A percentile compares a stretch with the other conserved stretches of the same genome.
Conservation (phyloP, 345 rosid genomes). For the Erucastrum elatum region DNA sequence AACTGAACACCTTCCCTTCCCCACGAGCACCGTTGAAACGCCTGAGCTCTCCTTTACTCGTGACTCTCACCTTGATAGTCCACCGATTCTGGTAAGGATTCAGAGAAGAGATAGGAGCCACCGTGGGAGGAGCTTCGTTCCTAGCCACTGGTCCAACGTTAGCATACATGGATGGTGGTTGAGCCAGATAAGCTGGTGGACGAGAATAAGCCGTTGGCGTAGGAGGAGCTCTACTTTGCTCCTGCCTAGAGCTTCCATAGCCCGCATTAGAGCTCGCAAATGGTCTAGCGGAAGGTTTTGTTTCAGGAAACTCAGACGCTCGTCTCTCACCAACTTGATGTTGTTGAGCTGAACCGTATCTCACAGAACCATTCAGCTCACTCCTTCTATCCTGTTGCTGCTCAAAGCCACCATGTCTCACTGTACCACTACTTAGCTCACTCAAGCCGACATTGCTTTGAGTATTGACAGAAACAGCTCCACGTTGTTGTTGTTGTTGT, state of each 20-base stretch:
- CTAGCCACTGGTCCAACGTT: constrained; percentile 73
- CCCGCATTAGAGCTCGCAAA: background rate
- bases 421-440: constrained; percentile 16
- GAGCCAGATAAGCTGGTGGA: constrained; percentile 51
- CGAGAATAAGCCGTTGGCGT: constrained; percentile 26
- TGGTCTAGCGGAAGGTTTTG: constrained; percentile 40
- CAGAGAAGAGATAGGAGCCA: constrained; percentile 75
- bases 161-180: constrained; percentile 56
- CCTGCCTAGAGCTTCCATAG: constrained; percentile 47
- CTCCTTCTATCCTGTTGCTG: constrained; percentile 48
- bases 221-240: constrained; percentile 41
- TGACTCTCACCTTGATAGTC: constrained; percentile 93
- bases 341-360: constrained; percentile 36
- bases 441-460: constrained; percentile 30
- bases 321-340: constrained; percentile 40
- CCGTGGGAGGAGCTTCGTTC: constrained; percentile 69
- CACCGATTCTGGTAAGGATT: constrained; percentile 91
- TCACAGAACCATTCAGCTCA: constrained; percentile 34
- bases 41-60: constrained; percentile 71
- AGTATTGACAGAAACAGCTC: background rate
- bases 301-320: constrained; percentile 37
- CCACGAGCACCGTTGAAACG: constrained; percentile 77
- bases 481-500: background rate
- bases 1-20: constrained; percentile 86
- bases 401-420: constrained; percentile 16